Percentiles rank a stretch among this genome's conserved stretches.
Conservation (phyloP, 148 eudicot genomes). For the Euryodendron excelsum region DNA sequence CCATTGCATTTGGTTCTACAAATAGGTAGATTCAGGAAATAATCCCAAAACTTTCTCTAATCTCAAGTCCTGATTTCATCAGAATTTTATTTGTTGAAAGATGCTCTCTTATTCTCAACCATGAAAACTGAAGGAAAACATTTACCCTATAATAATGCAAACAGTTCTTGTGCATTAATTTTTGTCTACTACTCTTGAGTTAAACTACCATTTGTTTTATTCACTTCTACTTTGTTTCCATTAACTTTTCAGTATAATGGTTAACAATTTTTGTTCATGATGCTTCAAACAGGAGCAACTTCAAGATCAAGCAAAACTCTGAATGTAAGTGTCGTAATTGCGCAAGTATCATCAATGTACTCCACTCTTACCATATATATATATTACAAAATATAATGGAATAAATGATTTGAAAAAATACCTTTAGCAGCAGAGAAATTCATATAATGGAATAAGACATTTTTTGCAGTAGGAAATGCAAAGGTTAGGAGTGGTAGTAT, state of each 20-base stretch:
- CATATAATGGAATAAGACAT: too few relatives aligned
- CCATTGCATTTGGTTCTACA: background rate
- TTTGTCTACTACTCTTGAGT: background rate
- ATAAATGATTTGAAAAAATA: too few relatives aligned
- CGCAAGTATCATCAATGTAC: too few relatives aligned
- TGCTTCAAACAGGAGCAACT: slow-evolving; percentile 69
- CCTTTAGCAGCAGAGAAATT: too few relatives aligned
- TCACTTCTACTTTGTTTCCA: background rate
- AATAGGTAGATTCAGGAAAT: background rate
- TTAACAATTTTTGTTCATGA: background rate
- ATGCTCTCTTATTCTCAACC: too few relatives aligned
- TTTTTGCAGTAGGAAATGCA: too few relatives aligned
- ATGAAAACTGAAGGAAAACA: too few relatives aligned
- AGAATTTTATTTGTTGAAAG: background rate
- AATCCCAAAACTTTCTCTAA: background rate
- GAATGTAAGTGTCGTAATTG: background rate
- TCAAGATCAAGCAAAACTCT: slow-evolving; percentile 55
- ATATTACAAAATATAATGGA: too few relatives aligned
- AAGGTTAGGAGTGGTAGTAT: too few relatives aligned
- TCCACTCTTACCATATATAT: too few relatives aligned
- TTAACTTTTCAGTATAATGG: background rate
- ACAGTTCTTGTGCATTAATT: too few relatives aligned
- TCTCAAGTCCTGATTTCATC: background rate
- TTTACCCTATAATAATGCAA: background rate
- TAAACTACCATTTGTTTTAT: background rate